These are phyloP conservation scores for Acmispon strigosus DNA, from an alignment of 306 rosid genomes.

Conservation along the genomic window DNA sequence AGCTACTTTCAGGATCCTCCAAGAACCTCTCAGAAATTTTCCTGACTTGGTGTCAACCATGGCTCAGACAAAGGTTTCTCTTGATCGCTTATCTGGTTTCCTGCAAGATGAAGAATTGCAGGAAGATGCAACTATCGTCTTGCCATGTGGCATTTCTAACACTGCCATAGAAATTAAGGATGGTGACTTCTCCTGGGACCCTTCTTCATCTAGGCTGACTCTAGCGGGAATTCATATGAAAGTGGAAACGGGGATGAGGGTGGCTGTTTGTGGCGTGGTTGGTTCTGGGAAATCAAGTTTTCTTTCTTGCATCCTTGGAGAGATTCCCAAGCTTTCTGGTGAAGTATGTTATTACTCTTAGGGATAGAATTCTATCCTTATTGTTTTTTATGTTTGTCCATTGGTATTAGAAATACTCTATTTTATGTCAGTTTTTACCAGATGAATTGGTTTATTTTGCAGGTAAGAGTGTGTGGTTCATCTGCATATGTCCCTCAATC, in stretches of 20 bases:
- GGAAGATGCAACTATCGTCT: constrained; percentile 62
- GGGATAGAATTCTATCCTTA: constrained; percentile 1
- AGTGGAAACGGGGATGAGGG: constrained; percentile 71
- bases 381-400: constrained; percentile 1
- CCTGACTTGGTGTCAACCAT: constrained; percentile 89
- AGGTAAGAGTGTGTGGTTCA: constrained; percentile 77
- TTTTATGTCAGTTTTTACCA: constrained; percentile 1
- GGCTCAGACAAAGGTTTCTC: constrained; percentile 95
- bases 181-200: constrained; percentile 68
- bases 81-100: constrained; percentile 72
- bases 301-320: constrained; percentile 83
- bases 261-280: constrained; percentile 84
- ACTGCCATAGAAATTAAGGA: constrained; percentile 60
- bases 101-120: constrained; percentile 83
- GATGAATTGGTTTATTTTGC: constrained; percentile 22
- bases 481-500: constrained; percentile 89
- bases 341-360: constrained; percentile 52
- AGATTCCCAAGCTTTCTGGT: constrained; percentile 76
- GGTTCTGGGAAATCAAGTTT: constrained; percentile 89
- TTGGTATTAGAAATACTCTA: not conserved
- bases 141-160: constrained; percentile 55
- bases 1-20: constrained; percentile 90
- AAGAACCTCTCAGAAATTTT: constrained; percentile 89
- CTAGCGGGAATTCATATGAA: constrained; percentile 59
- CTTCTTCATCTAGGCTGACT: constrained; percentile 54